Evolutionary conservation across 768 basidiomycete species (phyloP).

Genomic region (Agaricus subrufescens): DNA sequence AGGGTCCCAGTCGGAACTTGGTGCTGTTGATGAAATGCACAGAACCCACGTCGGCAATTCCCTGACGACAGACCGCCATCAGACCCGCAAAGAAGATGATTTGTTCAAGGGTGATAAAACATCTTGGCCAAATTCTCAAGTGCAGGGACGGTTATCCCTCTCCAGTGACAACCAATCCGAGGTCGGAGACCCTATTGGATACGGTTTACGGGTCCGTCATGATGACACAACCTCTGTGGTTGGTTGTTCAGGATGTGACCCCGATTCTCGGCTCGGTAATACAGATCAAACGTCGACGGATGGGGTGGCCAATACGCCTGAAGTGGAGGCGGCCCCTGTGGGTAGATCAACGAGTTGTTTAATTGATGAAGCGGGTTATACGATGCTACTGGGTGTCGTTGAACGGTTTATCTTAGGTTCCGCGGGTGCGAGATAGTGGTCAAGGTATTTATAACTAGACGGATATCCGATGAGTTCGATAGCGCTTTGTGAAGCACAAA

Average conservation of each 20-base stretch:
- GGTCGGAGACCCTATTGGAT: slow-evolving; percentile 8
- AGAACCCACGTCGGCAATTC: background rate
- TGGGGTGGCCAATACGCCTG: background rate
- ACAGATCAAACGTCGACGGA: background rate
- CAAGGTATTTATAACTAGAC: background rate
- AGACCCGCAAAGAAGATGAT: background rate
- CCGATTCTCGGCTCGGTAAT: background rate
- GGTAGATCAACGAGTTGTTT: slow-evolving; percentile 6
- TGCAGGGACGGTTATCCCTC: background rate
- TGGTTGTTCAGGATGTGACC: slow-evolving; percentile 7
- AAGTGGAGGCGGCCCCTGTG: background rate
- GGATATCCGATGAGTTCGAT: background rate
- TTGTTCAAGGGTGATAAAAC: background rate
- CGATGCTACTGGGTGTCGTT: slow-evolving; percentile 33
- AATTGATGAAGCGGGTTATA: slow-evolving; percentile 32
- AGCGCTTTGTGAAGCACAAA: too few species aligned
- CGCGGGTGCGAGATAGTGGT: slow-evolving; percentile 15
- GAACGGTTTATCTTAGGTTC: slow-evolving; percentile 24
- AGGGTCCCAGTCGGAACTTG: background rate
- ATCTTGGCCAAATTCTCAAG: background rate
- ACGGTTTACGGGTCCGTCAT: background rate
- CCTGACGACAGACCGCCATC: background rate
- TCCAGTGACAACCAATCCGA: slow-evolving; percentile 3
- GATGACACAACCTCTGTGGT: slow-evolving; percentile 1
- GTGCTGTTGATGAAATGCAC: background rate